Evolutionary conservation across 2,329 filamentous ascomycete species (phyloP).

Genomic region (Aspergillus floridensis): DNA sequence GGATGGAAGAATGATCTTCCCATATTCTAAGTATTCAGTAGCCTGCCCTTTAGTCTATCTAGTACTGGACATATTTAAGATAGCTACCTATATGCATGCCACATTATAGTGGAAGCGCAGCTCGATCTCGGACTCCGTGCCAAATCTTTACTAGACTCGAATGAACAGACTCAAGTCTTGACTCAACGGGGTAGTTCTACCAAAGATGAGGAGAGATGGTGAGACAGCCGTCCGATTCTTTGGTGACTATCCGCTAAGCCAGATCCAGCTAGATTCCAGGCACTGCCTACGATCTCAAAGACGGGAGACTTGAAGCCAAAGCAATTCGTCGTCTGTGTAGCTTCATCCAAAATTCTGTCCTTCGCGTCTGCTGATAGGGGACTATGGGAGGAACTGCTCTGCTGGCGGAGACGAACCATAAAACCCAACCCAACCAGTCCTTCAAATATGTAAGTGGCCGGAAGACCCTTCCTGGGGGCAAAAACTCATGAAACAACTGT

Average conservation of each 20-base stretch:
- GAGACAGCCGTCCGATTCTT: slow-evolving; percentile 7
- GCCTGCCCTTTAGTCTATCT: no score
- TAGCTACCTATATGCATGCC: neutral
- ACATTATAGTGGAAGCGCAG: neutral
- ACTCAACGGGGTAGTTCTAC: neutral
- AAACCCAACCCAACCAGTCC: neutral
- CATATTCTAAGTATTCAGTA: neutral
- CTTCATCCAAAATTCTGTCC: neutral
- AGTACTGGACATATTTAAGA: no score
- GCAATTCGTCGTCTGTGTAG: neutral
- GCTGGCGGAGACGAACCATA: no score
- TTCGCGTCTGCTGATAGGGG: neutral
- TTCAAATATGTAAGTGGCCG: neutral
- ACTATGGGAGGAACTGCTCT: no score
- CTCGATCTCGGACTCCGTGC: neutral
- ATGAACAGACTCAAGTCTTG: neutral
- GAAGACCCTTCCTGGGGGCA: neutral
- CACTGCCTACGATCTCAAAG: neutral
- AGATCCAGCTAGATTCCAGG: neutral
- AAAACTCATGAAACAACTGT: neutral
- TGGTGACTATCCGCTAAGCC: neutral
- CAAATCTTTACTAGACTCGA: neutral
- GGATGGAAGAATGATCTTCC: no score
- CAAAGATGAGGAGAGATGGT: slow-evolving; percentile 7
- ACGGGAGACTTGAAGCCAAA: neutral